Evolutionary conservation across 345 rosid genomes (phyloP).

Genomic region (Euphorbia peplus): DNA sequence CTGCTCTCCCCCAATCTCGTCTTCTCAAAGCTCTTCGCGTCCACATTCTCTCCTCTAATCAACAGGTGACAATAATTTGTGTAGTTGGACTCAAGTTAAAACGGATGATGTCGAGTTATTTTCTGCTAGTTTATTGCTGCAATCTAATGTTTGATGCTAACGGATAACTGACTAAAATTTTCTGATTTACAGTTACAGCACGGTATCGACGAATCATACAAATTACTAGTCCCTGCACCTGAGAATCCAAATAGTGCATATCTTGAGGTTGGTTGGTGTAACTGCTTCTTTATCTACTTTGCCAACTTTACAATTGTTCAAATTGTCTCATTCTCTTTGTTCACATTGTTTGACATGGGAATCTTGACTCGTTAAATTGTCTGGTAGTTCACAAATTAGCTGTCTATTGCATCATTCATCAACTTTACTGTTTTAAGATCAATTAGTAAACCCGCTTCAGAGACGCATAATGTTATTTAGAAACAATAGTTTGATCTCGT

Average conservation of each 20-base stretch:
- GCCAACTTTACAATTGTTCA: neutral
- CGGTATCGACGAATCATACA: slow-evolving; percentile 66
- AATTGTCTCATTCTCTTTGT: neutral
- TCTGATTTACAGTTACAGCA: slow-evolving; percentile 50
- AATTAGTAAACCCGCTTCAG: neutral
- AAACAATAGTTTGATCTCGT: neutral
- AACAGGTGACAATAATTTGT: slow-evolving; percentile 43
- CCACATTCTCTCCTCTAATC: slow-evolving; percentile 37
- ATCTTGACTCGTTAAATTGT: neutral
- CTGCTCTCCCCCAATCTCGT: slow-evolving; percentile 28
- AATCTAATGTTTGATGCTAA: too few relatives aligned
- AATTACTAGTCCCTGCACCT: slow-evolving; percentile 44
- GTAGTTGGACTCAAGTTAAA: neutral
- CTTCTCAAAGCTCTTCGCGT: slow-evolving; percentile 45
- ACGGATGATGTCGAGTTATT: neutral
- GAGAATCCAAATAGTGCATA: slow-evolving; percentile 43
- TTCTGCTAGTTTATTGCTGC: too few relatives aligned
- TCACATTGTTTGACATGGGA: neutral
- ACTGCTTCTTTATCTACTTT: neutral
- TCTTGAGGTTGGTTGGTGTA: slow-evolving; percentile 45
- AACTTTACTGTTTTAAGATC: neutral
- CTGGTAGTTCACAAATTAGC: neutral
- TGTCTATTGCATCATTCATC: neutral
- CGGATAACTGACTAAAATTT: neutral
- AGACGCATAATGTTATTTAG: neutral